Evolutionary conservation across 169 alveolate species (phyloP).

Genomic region (Fabrea salina): DNA sequence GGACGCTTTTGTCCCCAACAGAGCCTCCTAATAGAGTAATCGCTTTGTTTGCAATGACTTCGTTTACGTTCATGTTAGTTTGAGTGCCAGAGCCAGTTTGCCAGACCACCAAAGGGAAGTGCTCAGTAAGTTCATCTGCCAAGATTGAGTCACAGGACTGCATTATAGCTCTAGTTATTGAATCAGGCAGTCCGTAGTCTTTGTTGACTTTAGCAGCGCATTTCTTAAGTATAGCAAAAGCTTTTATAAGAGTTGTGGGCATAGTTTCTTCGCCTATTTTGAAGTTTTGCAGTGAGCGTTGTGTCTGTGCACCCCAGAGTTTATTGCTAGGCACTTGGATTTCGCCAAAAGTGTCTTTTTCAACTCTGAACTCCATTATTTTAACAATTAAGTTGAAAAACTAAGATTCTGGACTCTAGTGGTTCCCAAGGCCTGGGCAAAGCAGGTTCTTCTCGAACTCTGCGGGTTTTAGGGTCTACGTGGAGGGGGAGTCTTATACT

Average conservation of each 20-base stretch:
- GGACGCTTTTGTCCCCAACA: conserved; percentile 82
- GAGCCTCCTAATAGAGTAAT: conserved; percentile 82
- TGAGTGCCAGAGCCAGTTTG: conserved; percentile 92
- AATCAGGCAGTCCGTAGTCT: conserved; percentile 59
- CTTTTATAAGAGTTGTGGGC: conserved; percentile 82
- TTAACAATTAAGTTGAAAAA: background rate
- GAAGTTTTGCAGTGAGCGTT: conserved; percentile 85
- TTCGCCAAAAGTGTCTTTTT: conserved; percentile 79
- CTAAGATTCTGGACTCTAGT: background rate
- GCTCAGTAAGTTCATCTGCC: conserved; percentile 69
- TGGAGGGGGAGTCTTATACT: conserved; percentile 3
- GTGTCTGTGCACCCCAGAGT: conserved; percentile 87
- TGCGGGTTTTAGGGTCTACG: background rate
- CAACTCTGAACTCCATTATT: conserved; percentile 47
- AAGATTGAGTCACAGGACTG: conserved; percentile 85
- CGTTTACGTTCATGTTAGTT: conserved; percentile 88
- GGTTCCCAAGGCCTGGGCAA: conserved; percentile 22
- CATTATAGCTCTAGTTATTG: conserved; percentile 65
- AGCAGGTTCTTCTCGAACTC: background rate
- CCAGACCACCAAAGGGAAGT: conserved; percentile 87
- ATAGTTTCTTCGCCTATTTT: conserved; percentile 79
- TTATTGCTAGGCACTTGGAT: conserved; percentile 75
- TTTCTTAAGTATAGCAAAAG: conserved; percentile 84
- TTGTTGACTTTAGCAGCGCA: conserved; percentile 82
- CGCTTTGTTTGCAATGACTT: conserved; percentile 89